A percentile compares a stretch with the other conserved stretches of the same genome.
Conservation (phyloP, 78 protist species). For the Diacronema lutheri region DNA sequence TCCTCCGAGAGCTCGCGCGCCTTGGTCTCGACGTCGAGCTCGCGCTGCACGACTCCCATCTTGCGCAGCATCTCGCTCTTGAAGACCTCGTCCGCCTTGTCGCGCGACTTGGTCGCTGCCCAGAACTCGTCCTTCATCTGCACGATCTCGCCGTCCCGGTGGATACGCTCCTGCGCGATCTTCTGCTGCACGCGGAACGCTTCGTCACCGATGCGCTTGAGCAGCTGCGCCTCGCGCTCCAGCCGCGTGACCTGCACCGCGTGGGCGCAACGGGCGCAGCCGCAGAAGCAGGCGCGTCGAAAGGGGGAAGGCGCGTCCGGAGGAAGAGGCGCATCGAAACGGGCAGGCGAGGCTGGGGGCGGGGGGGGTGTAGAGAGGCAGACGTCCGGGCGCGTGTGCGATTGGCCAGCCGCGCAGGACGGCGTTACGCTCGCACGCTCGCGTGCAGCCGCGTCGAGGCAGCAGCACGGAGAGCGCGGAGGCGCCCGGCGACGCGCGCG, state of each 20-base stretch:
- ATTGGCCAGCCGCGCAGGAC: too few relatives aligned
- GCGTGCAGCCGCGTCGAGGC: too few relatives aligned
- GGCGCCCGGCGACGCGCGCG: too few relatives aligned
- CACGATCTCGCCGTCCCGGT: slow-evolving; percentile 5
- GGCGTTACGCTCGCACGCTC: too few relatives aligned
- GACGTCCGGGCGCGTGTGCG: too few relatives aligned
- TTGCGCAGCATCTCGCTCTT: slow-evolving; percentile 4
- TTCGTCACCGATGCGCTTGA: slow-evolving; percentile 12
- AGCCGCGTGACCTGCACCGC: not conserved
- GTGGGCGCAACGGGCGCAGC: too few relatives aligned
- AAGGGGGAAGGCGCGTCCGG: not conserved
- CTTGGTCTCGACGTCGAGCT: not conserved
- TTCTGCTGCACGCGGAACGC: slow-evolving; percentile 1
- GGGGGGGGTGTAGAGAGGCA: too few relatives aligned
- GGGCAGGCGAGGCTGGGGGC: too few relatives aligned
- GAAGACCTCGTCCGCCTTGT: slow-evolving; percentile 8
- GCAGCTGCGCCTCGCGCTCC: slow-evolving; percentile 12
- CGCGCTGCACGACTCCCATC: not conserved
- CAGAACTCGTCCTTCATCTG: not conserved
- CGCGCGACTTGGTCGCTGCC: not conserved
- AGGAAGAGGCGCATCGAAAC: too few relatives aligned
- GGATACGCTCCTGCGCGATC: not conserved
- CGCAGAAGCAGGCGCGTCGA: too few relatives aligned
- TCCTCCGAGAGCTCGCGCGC: not conserved
- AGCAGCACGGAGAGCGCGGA: too few relatives aligned